Evolutionary conservation across 2,329 filamentous ascomycete species (phyloP).

Genomic region (Coniochaeta pulveracea): DNA sequence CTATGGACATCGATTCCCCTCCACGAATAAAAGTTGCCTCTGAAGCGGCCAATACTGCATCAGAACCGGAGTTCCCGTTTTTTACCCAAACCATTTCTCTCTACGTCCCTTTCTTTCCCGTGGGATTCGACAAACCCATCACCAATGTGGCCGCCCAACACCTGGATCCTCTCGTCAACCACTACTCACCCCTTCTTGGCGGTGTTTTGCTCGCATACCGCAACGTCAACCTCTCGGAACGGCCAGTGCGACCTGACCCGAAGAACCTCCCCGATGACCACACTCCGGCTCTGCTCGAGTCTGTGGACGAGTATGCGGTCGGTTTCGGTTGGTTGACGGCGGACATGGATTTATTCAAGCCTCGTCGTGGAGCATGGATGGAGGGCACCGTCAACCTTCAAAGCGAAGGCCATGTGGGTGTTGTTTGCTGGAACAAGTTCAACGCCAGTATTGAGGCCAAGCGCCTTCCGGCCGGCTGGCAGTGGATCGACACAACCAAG

Average conservation of each 20-base stretch:
- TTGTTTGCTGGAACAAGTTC: slow-evolving; percentile 86
- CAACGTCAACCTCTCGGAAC: slow-evolving; percentile 54
- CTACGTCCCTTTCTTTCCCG: slow-evolving; percentile 64
- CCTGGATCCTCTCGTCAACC: slow-evolving; percentile 63
- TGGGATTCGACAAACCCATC: slow-evolving; percentile 57
- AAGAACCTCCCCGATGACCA: slow-evolving; percentile 34
- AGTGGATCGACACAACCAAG: slow-evolving; percentile 52
- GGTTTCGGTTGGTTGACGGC: slow-evolving; percentile 82
- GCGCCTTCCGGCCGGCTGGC: slow-evolving; percentile 68
- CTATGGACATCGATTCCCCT: slow-evolving; percentile 27
- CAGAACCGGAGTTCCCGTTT: slow-evolving; percentile 53
- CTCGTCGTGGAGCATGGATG: slow-evolving; percentile 59
- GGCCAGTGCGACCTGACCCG: slow-evolving; percentile 34
- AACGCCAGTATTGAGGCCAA: slow-evolving; percentile 75
- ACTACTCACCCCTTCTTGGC: slow-evolving; percentile 60
- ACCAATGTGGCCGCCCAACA: slow-evolving; percentile 64
- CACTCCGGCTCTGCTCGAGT: slow-evolving; percentile 30
- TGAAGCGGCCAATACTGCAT: slow-evolving; percentile 20
- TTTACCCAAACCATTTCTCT: slow-evolving; percentile 70
- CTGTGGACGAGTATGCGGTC: slow-evolving; percentile 73
- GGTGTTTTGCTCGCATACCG: slow-evolving; percentile 68
- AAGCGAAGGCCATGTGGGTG: slow-evolving; percentile 77
- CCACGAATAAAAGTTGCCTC: slow-evolving; percentile 14
- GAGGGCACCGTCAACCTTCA: slow-evolving; percentile 78
- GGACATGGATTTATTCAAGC: slow-evolving; percentile 75